Evolutionary conservation across 148 eudicot genomes (phyloP), one percentile per base, ranked within the genome.

Genomic region (Fagopyrum tataricum): DNA sequence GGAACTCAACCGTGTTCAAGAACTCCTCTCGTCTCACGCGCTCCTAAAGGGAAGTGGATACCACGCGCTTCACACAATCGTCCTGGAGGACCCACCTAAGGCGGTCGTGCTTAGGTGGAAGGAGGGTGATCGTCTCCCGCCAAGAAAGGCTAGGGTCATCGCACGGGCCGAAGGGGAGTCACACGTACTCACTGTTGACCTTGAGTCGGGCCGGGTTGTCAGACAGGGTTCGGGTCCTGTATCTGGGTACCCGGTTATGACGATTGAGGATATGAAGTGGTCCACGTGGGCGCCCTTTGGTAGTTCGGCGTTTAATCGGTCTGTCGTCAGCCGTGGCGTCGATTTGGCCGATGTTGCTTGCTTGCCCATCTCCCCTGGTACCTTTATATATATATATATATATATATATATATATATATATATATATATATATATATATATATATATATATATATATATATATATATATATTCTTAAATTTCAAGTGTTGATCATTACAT

Each of bases 161-260:
- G 94, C 91, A 23, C 96, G 99, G 61, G 93, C 80, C 13, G 76
- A 71, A 24, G 89, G 87, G 11, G 77, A 6, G 7, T 76, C 87
- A 4, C 84, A 81, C 73, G 77, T 90, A 81, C 76, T 91, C 4
- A 81, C 78, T 5, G 87, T 90, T 11, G 87, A 88, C 47, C 44
- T 95, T 26, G 83, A 47, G 9, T 71, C 84, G 21, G 79, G 85
- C 9, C 84, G 84, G 76, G 96, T 91, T 44, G 76, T 39, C 11
- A 52, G 56, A 0, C 71, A 71, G 15, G 85, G 82, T 3, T 49
- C 76, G 74, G 87, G 84, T 4, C 66, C 70, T 1, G 2, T 42
- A 23, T 82, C 92, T 4, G 99, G 99, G 26, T 90, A 87, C 76
- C 99, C 99, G 77, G 84, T 80, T 4, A 88, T 96, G 99, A 96